phyloP scores from a whole-genome alignment of 768 basidiomycete species.

The Lactarius trivialis region DNA sequence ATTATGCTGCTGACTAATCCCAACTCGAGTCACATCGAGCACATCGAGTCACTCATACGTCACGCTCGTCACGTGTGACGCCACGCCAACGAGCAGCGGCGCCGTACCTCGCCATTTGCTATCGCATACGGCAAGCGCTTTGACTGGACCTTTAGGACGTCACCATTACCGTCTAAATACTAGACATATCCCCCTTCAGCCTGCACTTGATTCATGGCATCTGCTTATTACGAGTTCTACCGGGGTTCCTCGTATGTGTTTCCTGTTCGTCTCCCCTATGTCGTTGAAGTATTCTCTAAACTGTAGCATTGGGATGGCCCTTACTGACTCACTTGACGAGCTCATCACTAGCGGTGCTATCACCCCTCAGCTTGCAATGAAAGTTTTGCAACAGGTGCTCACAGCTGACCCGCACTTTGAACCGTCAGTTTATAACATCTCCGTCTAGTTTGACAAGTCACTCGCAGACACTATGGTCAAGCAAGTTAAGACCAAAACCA shows the following conservation, averaged over 20 bases:
- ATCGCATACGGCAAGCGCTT: background rate
- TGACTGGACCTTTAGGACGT: background rate
- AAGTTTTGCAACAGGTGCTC: conserved; percentile 89
- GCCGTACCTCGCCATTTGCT: background rate
- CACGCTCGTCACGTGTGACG: background rate
- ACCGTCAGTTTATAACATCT: conserved; percentile 1
- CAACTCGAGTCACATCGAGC: background rate
- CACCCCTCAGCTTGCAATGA: conserved; percentile 97
- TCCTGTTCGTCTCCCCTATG: conserved; percentile 29
- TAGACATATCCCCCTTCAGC: background rate
- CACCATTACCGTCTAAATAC: background rate
- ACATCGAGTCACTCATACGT: background rate
- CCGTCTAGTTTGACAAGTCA: conserved; percentile 85
- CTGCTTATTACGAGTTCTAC: conserved; percentile 91
- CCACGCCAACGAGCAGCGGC: background rate
- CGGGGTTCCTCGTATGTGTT: conserved; percentile 77
- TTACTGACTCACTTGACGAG: conserved; percentile 97
- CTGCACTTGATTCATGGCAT: conserved; percentile 45
- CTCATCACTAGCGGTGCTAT: conserved; percentile 95
- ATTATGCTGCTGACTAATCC: conserved; percentile 7
- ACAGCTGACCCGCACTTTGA: background rate
- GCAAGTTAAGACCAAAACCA: conserved; percentile 92
- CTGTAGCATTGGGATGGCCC: conserved; percentile 89
- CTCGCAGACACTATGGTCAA: conserved; percentile 89
- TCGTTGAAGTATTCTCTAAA: conserved; percentile 5